phyloP scores from a whole-genome alignment of 768 basidiomycete genomes.

The Panellus pusillus region DNA sequence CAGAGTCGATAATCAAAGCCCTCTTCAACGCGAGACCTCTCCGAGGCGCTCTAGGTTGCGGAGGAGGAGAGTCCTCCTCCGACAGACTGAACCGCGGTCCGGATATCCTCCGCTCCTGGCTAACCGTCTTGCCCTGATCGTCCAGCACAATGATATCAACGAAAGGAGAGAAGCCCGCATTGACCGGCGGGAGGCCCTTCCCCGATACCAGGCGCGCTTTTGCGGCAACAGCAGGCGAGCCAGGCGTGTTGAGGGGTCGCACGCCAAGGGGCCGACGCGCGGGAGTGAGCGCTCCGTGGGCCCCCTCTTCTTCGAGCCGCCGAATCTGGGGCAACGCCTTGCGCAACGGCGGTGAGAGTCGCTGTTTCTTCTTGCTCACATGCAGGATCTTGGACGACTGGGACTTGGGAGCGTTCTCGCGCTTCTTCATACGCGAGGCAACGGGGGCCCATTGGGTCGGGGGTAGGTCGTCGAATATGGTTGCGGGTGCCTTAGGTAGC shows the following conservation, averaged over 20 bases:
- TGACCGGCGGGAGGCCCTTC: conserved; percentile 32
- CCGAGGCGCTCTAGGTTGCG: conserved; percentile 29
- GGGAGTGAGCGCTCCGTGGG: conserved; percentile 24
- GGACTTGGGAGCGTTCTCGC: conserved; percentile 37
- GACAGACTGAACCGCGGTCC: conserved; percentile 41
- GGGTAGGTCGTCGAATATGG: conserved; percentile 46
- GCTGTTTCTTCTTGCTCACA: conserved; percentile 38
- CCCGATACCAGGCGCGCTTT: conserved; percentile 26
- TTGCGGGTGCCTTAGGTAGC: conserved; percentile 29
- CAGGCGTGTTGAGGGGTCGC: conserved; percentile 32
- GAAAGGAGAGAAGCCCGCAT: conserved; percentile 43
- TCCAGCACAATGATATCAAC: conserved; percentile 71
- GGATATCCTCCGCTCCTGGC: conserved; percentile 61
- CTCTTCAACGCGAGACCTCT: conserved; percentile 27
- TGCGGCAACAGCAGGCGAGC: conserved; percentile 25
- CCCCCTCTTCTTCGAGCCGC: conserved; percentile 23
- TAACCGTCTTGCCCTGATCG: conserved; percentile 54
- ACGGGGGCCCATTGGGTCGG: conserved; percentile 36
- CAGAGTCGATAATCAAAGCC: conserved; percentile 38
- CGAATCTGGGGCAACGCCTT: conserved; percentile 32
- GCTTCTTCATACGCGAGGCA: conserved; percentile 48
- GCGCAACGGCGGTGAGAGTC: conserved; percentile 34
- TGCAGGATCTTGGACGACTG: conserved; percentile 40
- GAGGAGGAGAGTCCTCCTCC: conserved; percentile 24
- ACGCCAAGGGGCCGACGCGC: conserved; percentile 18